phyloP scores from a whole-genome alignment of 495 filamentous ascomycete species.

The Hypomontagnella monticulosa region DNA sequence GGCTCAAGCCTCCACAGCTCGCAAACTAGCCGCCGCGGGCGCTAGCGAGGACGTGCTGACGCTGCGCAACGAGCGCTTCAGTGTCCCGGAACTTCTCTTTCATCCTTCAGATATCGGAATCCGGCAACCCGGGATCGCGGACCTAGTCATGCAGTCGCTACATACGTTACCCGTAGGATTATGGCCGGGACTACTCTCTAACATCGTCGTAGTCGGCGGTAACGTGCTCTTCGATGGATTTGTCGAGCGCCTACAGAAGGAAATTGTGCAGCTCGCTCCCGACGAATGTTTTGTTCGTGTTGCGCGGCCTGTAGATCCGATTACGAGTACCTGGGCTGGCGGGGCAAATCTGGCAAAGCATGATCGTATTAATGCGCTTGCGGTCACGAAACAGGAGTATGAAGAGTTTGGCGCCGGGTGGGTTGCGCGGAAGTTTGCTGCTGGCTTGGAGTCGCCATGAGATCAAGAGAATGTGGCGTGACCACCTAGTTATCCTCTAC shows the following conservation, averaged over 20 bases:
- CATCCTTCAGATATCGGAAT: constrained; percentile 86
- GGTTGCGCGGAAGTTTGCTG: constrained; percentile 75
- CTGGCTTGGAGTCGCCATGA: constrained; percentile 54
- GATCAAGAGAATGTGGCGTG: neutral
- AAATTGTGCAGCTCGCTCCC: constrained; percentile 78
- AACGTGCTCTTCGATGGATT: constrained; percentile 84
- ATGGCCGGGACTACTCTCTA: constrained; percentile 82
- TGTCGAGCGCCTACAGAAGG: constrained; percentile 80
- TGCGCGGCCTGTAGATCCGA: constrained; percentile 74
- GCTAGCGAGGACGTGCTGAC: constrained; percentile 84
- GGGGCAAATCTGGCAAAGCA: constrained; percentile 79
- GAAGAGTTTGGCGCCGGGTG: constrained; percentile 84
- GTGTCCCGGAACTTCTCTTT: constrained; percentile 90
- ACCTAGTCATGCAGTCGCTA: constrained; percentile 82
- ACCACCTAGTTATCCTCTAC: no score
- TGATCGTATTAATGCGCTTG: constrained; percentile 67
- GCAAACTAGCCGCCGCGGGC: constrained; percentile 62
- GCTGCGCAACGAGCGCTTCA: constrained; percentile 89
- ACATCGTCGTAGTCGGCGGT: constrained; percentile 89
- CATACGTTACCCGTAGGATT: constrained; percentile 77
- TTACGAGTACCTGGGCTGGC: constrained; percentile 85
- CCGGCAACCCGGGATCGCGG: constrained; percentile 82
- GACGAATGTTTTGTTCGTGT: constrained; percentile 81
- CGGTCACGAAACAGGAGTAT: constrained; percentile 88
- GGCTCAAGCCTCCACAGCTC: constrained; percentile 62